Conservation (phyloP, 2,329 filamentous ascomycete genomes). For the Aspergillus sp. region DNA sequence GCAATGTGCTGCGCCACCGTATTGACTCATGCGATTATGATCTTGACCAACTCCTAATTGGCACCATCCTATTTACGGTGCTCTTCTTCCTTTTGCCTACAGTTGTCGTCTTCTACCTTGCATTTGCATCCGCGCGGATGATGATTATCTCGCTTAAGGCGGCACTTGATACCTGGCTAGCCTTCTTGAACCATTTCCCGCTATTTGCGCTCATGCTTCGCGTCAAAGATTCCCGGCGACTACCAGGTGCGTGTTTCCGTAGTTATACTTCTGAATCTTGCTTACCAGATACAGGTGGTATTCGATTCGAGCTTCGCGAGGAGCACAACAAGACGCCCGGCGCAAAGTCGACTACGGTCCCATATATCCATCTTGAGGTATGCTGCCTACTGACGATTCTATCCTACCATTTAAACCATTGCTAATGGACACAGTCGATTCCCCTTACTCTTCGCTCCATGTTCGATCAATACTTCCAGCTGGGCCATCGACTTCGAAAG, state of each 20-base stretch:
- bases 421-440: slow-evolving; percentile 61
- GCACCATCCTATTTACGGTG: slow-evolving; percentile 93
- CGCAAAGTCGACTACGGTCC: slow-evolving; percentile 58
- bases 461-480: slow-evolving; percentile 96
- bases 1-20: slow-evolving; percentile 92
- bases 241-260: slow-evolving; percentile 63
- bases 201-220: slow-evolving; percentile 95
- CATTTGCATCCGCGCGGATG: slow-evolving; percentile 92
- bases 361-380: slow-evolving; percentile 84
- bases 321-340: slow-evolving; percentile 49
- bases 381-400: slow-evolving; percentile 9
- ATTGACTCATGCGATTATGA: slow-evolving; percentile 99
- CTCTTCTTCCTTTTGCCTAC: slow-evolving; percentile 94
- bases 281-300: slow-evolving; percentile 57
- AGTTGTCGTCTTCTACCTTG: slow-evolving; percentile 93
- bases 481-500: slow-evolving; percentile 85
- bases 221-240: slow-evolving; percentile 83
- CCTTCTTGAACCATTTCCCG: slow-evolving; percentile 95
- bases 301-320: slow-evolving; percentile 86
- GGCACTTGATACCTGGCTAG: slow-evolving; percentile 82
- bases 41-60: slow-evolving; percentile 90
- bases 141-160: slow-evolving; percentile 92
- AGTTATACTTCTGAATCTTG: neutral
- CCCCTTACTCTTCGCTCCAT: slow-evolving; percentile 88
- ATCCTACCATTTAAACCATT: neutral